These are phyloP conservation scores for Naganishia vishniacii DNA, from an alignment of 768 basidiomycete species.

Conservation along the genomic window DNA sequence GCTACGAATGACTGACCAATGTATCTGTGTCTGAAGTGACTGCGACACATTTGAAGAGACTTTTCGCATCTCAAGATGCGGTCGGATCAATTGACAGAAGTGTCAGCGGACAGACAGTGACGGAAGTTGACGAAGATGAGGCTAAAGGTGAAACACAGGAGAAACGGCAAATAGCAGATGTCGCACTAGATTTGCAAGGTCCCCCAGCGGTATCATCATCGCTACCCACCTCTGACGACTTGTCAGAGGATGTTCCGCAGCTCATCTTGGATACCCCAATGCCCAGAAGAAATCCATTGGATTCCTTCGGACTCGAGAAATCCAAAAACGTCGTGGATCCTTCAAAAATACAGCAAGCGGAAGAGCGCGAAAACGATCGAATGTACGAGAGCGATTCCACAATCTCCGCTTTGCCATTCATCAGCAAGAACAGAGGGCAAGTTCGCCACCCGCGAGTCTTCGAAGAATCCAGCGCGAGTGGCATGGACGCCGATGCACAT, in stretches of 20 bases:
- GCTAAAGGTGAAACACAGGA: background rate
- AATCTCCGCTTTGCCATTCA: constrained; percentile 43
- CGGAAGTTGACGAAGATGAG: constrained; percentile 28
- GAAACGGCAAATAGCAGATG: background rate
- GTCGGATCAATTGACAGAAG: constrained; percentile 40
- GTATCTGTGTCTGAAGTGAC: too few relatives aligned
- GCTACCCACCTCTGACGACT: constrained; percentile 1
- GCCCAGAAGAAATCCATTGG: constrained; percentile 8
- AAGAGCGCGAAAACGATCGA: constrained; percentile 18
- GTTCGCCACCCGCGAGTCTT: constrained; percentile 2
- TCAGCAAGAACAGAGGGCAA: constrained; percentile 19
- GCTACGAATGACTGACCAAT: too few relatives aligned
- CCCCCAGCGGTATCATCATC: too few relatives aligned
- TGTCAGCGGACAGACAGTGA: constrained; percentile 42
- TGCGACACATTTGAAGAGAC: constrained; percentile 47
- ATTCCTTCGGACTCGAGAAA: background rate
- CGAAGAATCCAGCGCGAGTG: constrained; percentile 40
- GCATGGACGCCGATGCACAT: constrained; percentile 39
- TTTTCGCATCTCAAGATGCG: constrained; percentile 48
- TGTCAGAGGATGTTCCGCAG: constrained; percentile 5
- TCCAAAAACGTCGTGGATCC: constrained; percentile 16
- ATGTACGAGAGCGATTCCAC: constrained; percentile 51
- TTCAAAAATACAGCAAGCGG: constrained; percentile 22
- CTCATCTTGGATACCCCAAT: constrained; percentile 11
- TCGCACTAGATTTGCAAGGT: too few relatives aligned